Percentiles rank a stretch among this genome's conserved stretches.
These are phyloP conservation scores for Trypanosoma melophagium DNA, from an alignment of 208 protist species.

Conservation along the genomic window DNA sequence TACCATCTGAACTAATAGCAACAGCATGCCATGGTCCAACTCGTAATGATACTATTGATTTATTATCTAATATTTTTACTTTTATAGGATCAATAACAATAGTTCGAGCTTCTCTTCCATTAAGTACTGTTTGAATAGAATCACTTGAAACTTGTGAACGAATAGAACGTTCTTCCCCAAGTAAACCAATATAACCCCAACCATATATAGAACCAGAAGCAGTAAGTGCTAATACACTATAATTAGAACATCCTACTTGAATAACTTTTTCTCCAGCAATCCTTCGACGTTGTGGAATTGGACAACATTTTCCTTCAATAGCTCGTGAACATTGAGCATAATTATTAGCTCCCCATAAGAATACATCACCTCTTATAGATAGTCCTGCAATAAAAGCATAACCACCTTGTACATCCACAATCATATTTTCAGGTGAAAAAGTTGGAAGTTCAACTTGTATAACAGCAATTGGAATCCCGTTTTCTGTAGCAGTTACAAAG, in stretches of 20 bases:
- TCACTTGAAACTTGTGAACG: conserved; percentile 11
- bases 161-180: conserved; percentile 48
- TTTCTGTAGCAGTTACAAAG: conserved; percentile 57
- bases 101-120: conserved; percentile 9
- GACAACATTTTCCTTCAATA: conserved; percentile 47
- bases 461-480: conserved; percentile 65
- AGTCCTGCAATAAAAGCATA: conserved; percentile 61
- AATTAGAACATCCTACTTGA: conserved; percentile 65
- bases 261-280: conserved; percentile 54
- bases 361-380: conserved; percentile 50
- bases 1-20: conserved; percentile 42
- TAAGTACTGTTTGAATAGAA: background rate
- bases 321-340: conserved; percentile 67
- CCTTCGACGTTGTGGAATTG: conserved; percentile 42
- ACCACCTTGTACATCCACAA: conserved; percentile 60
- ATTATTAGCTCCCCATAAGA: conserved; percentile 79
- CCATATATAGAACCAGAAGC: conserved; percentile 61
- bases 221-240: conserved; percentile 61
- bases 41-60: conserved; percentile 41
- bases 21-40: conserved; percentile 83
- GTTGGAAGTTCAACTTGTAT: conserved; percentile 49
- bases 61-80: conserved; percentile 31
- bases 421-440: conserved; percentile 36
- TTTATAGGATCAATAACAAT: conserved; percentile 39
- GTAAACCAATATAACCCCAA: conserved; percentile 64